Base-by-base conservation (phyloP, 371 early-diverging fungal species). In the Mortierella sp. region DNA sequence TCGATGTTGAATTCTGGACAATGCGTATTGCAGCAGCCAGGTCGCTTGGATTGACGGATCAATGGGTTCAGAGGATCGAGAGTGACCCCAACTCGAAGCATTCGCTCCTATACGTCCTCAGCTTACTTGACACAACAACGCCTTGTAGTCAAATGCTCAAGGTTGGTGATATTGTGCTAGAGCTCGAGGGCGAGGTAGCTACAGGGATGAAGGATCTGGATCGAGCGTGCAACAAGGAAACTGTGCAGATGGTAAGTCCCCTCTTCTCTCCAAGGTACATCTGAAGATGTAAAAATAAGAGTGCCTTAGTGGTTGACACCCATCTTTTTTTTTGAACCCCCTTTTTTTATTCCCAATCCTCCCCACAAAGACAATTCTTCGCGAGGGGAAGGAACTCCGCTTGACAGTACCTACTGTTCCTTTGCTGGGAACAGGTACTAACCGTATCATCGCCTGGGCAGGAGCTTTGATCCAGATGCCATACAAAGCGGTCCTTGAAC, bases 161-260 rank as follows among this genome's bases (percentile, higher is more conserved):
- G 64, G 93, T 93, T 0, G 93, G 95, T 34, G 98, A 97, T 71
- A 79, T 96, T 27, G 83, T 97, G n/a, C 80, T 96, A n/a, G 86
- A 89, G 39, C 80, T 94, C 31, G 83, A 93, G 54, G 93, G 91
- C 23, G 61, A 82, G 16, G 69, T 86, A 16, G 88, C 94, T 2
- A 91, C 90, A 8, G 80, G 91, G 7, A 89, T 95, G 83, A 74
- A 80, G 24, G 91, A 95, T 59, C 69, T 96, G 58, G 81, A 69
- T 39, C 70, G 72, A 27, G 63, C 82, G 6, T 59, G 71, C 18
- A 66, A 78, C 39, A 39, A 63, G 2, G 69, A 80, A 23, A 66
- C 42, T 5, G 82, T 86, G 0, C 80, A 82, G 39, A 84, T 87
- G 85, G 84, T 85, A 80, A 59, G 62, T 3, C n/a, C 34, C 53